A percentile compares a stretch with the other conserved stretches of the same genome.
Evolutionary conservation across 2,329 filamentous ascomycete genomes (phyloP).

Genomic region (Stachybotrys chlorohalonatus): DNA sequence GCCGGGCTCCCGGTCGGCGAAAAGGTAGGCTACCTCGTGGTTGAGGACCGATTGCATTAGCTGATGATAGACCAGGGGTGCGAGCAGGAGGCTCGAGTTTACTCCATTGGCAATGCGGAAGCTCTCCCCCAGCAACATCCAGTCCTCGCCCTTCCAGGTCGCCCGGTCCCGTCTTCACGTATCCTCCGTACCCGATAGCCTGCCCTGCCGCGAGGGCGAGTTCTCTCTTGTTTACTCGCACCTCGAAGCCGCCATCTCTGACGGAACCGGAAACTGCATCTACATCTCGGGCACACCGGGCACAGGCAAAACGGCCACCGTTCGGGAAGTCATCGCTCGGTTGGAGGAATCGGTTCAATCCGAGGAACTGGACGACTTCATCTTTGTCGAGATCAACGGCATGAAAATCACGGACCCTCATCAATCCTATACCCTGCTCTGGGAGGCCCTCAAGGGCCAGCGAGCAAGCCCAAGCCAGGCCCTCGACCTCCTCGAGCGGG

Average conservation of each 20-base stretch:
- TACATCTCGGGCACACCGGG: slow-evolving; percentile 99
- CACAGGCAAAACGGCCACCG: slow-evolving; percentile 94
- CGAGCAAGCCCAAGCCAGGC: slow-evolving; percentile 88
- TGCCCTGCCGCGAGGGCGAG: slow-evolving; percentile 87
- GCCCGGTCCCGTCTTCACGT: slow-evolving; percentile 87
- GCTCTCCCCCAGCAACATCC: slow-evolving; percentile 64
- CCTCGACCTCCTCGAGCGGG: slow-evolving; percentile 79
- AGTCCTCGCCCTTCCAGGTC: slow-evolving; percentile 83
- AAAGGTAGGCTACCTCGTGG: slow-evolving; percentile 12
- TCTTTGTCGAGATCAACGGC: slow-evolving; percentile 98
- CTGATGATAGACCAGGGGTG: slow-evolving; percentile 41
- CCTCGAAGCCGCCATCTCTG: slow-evolving; percentile 86
- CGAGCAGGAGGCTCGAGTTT: slow-evolving; percentile 74
- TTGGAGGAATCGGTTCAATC: slow-evolving; percentile 79
- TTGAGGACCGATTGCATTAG: slow-evolving; percentile 1
- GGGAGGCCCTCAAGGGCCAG: slow-evolving; percentile 92
- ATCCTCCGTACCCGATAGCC: slow-evolving; percentile 77
- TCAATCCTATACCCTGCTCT: slow-evolving; percentile 88
- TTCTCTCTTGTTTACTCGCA: slow-evolving; percentile 90
- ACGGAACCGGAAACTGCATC: slow-evolving; percentile 90
- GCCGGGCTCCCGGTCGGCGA: slow-evolving; percentile 20
- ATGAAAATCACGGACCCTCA: slow-evolving; percentile 99
- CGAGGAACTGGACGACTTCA: slow-evolving; percentile 95
- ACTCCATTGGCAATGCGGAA: slow-evolving; percentile 87
- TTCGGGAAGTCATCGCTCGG: slow-evolving; percentile 85